phyloP scores from a whole-genome alignment of 2,329 filamentous ascomycete genomes.

The Ilyonectria destructans region DNA sequence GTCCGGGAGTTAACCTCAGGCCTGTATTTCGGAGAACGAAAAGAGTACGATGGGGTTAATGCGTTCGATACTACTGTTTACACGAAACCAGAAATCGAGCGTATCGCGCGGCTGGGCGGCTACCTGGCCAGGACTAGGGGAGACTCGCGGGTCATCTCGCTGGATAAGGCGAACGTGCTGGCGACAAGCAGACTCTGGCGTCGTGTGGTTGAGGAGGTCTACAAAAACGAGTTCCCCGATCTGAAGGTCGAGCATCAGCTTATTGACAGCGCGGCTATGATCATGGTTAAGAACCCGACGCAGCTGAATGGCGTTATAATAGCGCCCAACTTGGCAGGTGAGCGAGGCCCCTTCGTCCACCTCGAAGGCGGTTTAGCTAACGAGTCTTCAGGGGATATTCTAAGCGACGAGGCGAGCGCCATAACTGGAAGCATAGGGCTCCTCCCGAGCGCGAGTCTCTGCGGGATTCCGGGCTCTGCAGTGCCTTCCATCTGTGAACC shows the following conservation, averaged over 20 bases:
- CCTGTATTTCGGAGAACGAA: slow-evolving; percentile 92
- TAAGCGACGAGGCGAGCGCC: slow-evolving; percentile 42
- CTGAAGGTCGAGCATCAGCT: slow-evolving; percentile 88
- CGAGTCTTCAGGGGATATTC: slow-evolving; percentile 38
- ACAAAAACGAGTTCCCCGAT: slow-evolving; percentile 89
- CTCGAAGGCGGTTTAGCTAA: slow-evolving; percentile 38
- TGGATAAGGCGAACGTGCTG: slow-evolving; percentile 96
- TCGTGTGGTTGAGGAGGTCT: slow-evolving; percentile 85
- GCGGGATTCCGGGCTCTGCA: slow-evolving; percentile 41
- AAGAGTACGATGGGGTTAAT: slow-evolving; percentile 81
- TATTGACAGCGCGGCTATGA: slow-evolving; percentile 93
- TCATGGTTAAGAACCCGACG: slow-evolving; percentile 93
- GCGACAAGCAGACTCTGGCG: slow-evolving; percentile 90
- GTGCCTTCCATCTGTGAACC: slow-evolving; percentile 43
- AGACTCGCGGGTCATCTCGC: slow-evolving; percentile 79
- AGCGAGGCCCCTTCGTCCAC: slow-evolving; percentile 37
- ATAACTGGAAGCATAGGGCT: slow-evolving; percentile 43
- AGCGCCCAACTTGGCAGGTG: slow-evolving; percentile 77
- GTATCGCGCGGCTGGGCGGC: slow-evolving; percentile 85
- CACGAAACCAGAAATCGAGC: slow-evolving; percentile 86
- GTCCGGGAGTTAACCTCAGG: slow-evolving; percentile 92
- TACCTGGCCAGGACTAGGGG: slow-evolving; percentile 82
- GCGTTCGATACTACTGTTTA: slow-evolving; percentile 91
- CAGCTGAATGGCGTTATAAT: slow-evolving; percentile 89
- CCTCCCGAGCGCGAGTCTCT: slow-evolving; percentile 45